phyloP scores from a whole-genome alignment of 495 filamentous ascomycete genomes.

The Hypoxylon perforatum region DNA sequence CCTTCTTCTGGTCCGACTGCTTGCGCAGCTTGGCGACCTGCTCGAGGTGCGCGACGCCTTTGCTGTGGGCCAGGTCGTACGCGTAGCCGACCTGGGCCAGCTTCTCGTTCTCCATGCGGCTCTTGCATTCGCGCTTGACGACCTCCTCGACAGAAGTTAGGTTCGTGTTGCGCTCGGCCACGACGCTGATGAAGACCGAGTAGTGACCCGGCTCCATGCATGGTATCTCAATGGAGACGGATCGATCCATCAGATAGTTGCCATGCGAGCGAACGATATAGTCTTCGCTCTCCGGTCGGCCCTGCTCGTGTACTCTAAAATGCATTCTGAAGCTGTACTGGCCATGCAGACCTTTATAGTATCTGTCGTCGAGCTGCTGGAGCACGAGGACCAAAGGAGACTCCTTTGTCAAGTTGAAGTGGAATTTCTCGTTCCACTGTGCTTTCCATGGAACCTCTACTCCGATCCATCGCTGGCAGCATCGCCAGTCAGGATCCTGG shows the following conservation, averaged over 20 bases:
- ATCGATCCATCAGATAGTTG: conserved; percentile 69
- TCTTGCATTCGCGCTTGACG: conserved; percentile 73
- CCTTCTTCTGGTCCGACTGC: conserved; percentile 60
- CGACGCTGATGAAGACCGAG: conserved; percentile 83
- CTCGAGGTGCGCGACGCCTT: conserved; percentile 72
- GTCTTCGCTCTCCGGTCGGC: conserved; percentile 79
- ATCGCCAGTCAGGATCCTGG: conserved; percentile 77
- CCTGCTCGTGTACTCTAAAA: conserved; percentile 79
- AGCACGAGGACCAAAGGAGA: conserved; percentile 85
- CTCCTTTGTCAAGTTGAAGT: conserved; percentile 74
- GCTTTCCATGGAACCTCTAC: conserved; percentile 89
- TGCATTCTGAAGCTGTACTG: conserved; percentile 86
- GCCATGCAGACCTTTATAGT: conserved; percentile 84
- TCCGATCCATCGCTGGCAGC: conserved; percentile 89
- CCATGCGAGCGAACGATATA: conserved; percentile 88
- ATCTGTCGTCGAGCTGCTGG: conserved; percentile 86
- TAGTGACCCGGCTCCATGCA: conserved; percentile 82
- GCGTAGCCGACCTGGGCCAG: conserved; percentile 84
- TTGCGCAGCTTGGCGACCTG: conserved; percentile 66
- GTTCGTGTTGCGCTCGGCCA: conserved; percentile 68
- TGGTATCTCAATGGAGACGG: conserved; percentile 61
- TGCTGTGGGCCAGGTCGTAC: conserved; percentile 91
- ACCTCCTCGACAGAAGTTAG: conserved; percentile 73
- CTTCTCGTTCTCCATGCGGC: conserved; percentile 77
- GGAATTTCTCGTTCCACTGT: conserved; percentile 89